These are phyloP conservation scores for Chenopodium quinoa DNA, from an alignment of 148 eudicot species.

Conservation along the genomic window DNA sequence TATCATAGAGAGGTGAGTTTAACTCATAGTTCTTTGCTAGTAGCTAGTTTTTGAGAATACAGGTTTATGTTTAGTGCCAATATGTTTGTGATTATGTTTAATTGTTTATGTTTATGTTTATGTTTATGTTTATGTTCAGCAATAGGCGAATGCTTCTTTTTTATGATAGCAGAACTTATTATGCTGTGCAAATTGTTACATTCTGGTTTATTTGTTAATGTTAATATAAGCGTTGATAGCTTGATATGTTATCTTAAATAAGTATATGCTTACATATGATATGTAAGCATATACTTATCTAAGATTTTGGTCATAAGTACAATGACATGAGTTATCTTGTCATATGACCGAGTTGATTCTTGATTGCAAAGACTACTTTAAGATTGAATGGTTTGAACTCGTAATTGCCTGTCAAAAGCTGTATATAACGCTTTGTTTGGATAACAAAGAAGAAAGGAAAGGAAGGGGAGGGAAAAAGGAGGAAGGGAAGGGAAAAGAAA, in stretches of 20 bases:
- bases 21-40: background rate
- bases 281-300: background rate
- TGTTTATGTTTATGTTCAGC: no score
- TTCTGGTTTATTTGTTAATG: no score
- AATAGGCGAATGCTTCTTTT: background rate
- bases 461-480: no score
- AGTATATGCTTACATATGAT: no score
- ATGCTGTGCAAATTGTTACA: background rate
- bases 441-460: no score
- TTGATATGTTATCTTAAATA: background rate
- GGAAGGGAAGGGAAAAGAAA: no score
- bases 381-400: background rate
- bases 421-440: background rate
- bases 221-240: background rate
- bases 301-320: background rate
- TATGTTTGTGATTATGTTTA: no score
- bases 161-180: background rate
- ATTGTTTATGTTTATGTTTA: no score
- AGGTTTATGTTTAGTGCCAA: background rate
- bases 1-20: conserved; percentile 69
- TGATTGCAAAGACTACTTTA: background rate
- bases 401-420: background rate
- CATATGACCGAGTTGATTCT: background rate
- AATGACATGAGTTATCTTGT: background rate
- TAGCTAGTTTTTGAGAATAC: background rate